Conservation (phyloP, 306 rosid genomes). For the Datisca glomerata region DNA sequence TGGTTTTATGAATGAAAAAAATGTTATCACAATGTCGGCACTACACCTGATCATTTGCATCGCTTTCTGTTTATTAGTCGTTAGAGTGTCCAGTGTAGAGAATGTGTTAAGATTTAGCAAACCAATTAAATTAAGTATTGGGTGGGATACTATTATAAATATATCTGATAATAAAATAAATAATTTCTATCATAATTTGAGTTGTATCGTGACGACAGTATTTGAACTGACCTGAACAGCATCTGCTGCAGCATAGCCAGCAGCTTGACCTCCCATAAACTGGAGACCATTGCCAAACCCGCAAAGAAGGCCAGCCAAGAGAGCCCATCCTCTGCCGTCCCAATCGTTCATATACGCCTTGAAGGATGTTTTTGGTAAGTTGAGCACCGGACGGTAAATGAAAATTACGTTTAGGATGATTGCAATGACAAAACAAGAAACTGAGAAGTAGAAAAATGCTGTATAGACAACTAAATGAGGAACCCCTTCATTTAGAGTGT, state of each 20-base stretch:
- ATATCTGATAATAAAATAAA: too few relatives aligned
- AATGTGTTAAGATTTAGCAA: too few relatives aligned
- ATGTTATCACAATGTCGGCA: too few relatives aligned
- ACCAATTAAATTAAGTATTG: too few relatives aligned
- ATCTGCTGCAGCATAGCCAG: constrained; percentile 99
- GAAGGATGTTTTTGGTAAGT: constrained; percentile 61
- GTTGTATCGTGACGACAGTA: too few relatives aligned
- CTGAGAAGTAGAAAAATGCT: constrained; percentile 75
- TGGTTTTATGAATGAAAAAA: too few relatives aligned
- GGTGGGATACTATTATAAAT: too few relatives aligned
- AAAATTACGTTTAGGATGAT: constrained; percentile 58
- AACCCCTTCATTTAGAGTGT: constrained; percentile 50
- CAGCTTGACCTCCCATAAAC: constrained; percentile 98
- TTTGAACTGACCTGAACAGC: constrained; percentile 89
- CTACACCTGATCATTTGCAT: too few relatives aligned
- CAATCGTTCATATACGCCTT: constrained; percentile 65
- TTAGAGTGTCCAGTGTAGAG: too few relatives aligned
- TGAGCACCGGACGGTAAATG: constrained; percentile 63
- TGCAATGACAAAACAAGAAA: constrained; percentile 60
- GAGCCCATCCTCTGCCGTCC: constrained; percentile 89
- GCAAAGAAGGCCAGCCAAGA: constrained; percentile 82
- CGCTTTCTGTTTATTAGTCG: too few relatives aligned
- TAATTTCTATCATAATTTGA: too few relatives aligned
- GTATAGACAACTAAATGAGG: constrained; percentile 77
- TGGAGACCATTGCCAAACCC: constrained; percentile 93